Evolutionary conservation across 495 filamentous ascomycete species (phyloP).

Genomic region (Podospora pseudopauciseta): DNA sequence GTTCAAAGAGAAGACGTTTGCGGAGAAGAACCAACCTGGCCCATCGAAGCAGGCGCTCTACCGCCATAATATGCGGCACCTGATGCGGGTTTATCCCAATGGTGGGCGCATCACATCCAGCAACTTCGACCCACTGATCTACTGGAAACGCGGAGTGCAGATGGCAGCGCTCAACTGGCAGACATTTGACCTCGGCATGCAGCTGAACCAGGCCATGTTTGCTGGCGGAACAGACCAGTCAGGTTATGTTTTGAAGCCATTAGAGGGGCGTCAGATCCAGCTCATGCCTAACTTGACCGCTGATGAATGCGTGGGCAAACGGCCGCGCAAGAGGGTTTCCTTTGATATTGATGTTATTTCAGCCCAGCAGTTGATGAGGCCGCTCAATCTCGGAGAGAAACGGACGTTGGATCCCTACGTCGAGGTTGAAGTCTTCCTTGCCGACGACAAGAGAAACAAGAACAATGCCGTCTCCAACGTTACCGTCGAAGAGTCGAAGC

Average conservation of each 20-base stretch:
- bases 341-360: constrained; percentile 89
- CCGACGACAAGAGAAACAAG: constrained; percentile 75
- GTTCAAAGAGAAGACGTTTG: constrained; percentile 80
- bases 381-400: constrained; percentile 62
- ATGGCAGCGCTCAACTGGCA: constrained; percentile 99
- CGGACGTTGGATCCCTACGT: constrained; percentile 86
- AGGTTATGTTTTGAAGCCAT: constrained; percentile 91
- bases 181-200: constrained; percentile 90
- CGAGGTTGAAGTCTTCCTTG: constrained; percentile 89
- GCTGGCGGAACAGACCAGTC: constrained; percentile 81
- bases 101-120: constrained; percentile 73
- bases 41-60: constrained; percentile 72
- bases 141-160: constrained; percentile 93
- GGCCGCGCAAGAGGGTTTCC: constrained; percentile 69
- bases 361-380: constrained; percentile 87
- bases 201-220: constrained; percentile 98
- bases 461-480: constrained; percentile 31
- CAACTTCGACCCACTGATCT: constrained; percentile 88
- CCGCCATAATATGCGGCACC: constrained; percentile 82
- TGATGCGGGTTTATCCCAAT: constrained; percentile 92
- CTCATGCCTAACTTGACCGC: constrained; percentile 44
- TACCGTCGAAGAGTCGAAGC: constrained; percentile 54
- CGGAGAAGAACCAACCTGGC: constrained; percentile 65
- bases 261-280: constrained; percentile 65
- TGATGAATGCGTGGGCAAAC: constrained; percentile 47